Conservation (phyloP, 768 basidiomycete species). For the Boletus sp. region DNA sequence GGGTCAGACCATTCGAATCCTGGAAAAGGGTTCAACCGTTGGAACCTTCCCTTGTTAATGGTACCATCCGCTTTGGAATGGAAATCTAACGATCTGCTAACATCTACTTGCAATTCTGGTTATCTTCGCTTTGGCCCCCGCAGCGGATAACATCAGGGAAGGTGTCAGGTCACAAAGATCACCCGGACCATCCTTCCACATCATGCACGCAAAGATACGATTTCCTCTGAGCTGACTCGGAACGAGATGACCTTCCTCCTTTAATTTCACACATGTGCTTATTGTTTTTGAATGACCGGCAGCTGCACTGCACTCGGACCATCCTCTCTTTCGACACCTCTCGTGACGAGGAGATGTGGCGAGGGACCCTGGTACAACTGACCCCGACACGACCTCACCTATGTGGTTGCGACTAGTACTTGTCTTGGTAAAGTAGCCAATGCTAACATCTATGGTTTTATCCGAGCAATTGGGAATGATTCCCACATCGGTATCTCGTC, state of each 20-base stretch:
- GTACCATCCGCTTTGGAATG: not conserved
- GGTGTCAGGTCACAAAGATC: not conserved
- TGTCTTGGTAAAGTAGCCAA: not conserved
- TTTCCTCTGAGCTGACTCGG: not conserved
- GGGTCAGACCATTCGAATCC: constrained; percentile 55
- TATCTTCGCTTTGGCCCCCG: too few species aligned
- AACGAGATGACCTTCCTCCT: not conserved
- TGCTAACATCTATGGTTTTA: not conserved
- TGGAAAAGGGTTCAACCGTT: constrained; percentile 52
- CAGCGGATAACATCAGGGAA: not conserved
- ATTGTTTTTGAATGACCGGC: not conserved
- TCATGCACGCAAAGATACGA: not conserved
- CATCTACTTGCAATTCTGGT: too few species aligned
- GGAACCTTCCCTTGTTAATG: constrained; percentile 46
- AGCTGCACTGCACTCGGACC: not conserved
- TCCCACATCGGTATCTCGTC: not conserved
- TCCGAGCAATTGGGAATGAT: not conserved
- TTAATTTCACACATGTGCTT: not conserved
- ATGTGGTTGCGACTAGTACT: not conserved
- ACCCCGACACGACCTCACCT: not conserved
- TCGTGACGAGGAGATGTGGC: too few species aligned
- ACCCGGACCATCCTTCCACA: not conserved
- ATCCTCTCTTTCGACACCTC: not conserved
- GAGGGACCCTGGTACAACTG: not conserved
- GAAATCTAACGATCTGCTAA: not conserved